Evolutionary conservation across 23 red algal genomes (phyloP), one percentile per base, ranked within the genome.

Genomic region (Pyropia haitanensis): DNA sequence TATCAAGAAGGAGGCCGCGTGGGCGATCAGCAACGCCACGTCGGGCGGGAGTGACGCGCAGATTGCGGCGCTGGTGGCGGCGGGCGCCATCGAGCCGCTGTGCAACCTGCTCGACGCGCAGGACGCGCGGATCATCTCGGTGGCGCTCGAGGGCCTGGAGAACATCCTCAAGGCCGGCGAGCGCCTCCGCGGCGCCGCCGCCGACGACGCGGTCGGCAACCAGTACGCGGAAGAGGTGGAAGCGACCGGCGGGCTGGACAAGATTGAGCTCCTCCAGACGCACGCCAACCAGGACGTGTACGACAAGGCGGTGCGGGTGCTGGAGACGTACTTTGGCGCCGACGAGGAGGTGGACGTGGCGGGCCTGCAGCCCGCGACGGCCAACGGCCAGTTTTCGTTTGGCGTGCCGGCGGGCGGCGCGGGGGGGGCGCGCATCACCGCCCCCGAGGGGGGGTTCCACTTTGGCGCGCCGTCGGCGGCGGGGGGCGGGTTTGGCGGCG

Each of bases 11-110:
- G 93, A 97, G 68, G 79, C 81, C n/a, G 80, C 85, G 12, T 97
- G 93, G 93, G 93, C 87, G 18, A 75, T 97, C n/a, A 82, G 74
- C 9, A 97, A 97, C 65, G 93, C 93, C 61, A 91, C 93, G 2
- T 88, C 85, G 13, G 93, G 81, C 44, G 93, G 93, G 1, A 87
- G 72, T 21, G 54, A 62, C 9, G 44, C 59, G 19, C 93, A 97
- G 56, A 88, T 97, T 33, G 68, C 67, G 46, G 75, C 64, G 20
- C 81, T 97, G 20, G 93, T 97, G 22, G 22, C 24, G 16, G 75
- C 88, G 19, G 93, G 93, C 12, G 79, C 72, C 65, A 81, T 97
- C n/a, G 68, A 77, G 66, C 85, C 93, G 17, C 57, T 97, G 26
- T 97, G 93, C 80, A 86, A 97, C 65, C 60, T 97, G 73, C 93